A percentile compares a stretch with the other conserved stretches of the same genome.
Conservation (phyloP, 805 yeast species). For the Wickerhamomyces kurtzmanii region DNA sequence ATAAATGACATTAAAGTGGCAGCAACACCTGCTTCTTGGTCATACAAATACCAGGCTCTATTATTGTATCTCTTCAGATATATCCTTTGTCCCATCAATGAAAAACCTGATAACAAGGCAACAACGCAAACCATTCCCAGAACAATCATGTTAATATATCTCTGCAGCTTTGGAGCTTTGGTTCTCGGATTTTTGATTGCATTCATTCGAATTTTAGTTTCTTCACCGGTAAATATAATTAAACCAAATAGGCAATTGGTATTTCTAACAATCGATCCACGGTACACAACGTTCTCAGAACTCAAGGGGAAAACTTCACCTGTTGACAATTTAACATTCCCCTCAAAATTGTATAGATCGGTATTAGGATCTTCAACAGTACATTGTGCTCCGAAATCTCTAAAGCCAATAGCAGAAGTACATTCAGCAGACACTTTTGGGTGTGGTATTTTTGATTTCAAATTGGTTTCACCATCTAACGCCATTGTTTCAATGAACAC, state of each 20-base stretch:
- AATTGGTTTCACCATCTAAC: slow-evolving; percentile 91
- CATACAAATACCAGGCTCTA: slow-evolving; percentile 64
- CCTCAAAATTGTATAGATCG: slow-evolving; percentile 89
- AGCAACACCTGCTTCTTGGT: slow-evolving; percentile 72
- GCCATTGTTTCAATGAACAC: slow-evolving; percentile 93
- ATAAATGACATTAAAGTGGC: slow-evolving; percentile 92
- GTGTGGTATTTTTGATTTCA: slow-evolving; percentile 67
- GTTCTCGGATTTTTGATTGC: slow-evolving; percentile 82
- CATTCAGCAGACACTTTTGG: slow-evolving; percentile 46
- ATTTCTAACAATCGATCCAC: slow-evolving; percentile 87
- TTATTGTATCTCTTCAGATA: slow-evolving; percentile 28
- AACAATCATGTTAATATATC: slow-evolving; percentile 73
- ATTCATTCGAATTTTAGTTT: slow-evolving; percentile 91
- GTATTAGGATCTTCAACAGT: slow-evolving; percentile 86
- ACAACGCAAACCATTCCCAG: slow-evolving; percentile 84
- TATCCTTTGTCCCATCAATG: slow-evolving; percentile 69
- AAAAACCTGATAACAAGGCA: slow-evolving; percentile 60
- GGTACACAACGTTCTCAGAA: slow-evolving; percentile 73
- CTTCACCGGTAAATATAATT: slow-evolving; percentile 91
- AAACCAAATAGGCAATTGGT: slow-evolving; percentile 68
- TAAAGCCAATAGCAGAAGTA: slow-evolving; percentile 39
- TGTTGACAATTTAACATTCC: slow-evolving; percentile 37
- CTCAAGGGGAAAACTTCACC: slow-evolving; percentile 48
- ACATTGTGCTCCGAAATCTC: slow-evolving; percentile 39
- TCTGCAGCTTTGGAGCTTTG: slow-evolving; percentile 89